Conservation (phyloP, 371 early-diverging fungal genomes). For the Sporodiniella umbellata region DNA sequence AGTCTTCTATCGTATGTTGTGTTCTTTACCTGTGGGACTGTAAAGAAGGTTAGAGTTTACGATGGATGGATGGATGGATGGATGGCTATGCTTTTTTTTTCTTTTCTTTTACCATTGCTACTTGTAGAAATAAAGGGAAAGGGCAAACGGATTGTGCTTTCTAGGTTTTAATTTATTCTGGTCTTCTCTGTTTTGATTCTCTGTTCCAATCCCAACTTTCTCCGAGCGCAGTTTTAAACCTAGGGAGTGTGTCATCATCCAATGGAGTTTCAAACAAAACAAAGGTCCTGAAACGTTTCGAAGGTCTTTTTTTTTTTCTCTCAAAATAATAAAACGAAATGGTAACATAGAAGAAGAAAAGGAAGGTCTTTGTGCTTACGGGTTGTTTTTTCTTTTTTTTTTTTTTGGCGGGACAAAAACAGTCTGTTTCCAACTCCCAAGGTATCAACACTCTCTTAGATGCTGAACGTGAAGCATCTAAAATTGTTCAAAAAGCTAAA, state of each 20-base stretch:
- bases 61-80: conserved; percentile 27
- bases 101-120: conserved; percentile 16
- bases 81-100: too few relatives aligned
- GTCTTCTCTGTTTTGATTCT: neutral
- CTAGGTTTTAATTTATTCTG: neutral
- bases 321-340: neutral
- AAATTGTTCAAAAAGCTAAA: conserved; percentile 90
- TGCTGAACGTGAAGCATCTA: conserved; percentile 81
- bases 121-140: conserved; percentile 21
- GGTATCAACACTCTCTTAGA: conserved; percentile 84
- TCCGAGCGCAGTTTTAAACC: neutral
- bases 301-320: neutral
- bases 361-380: too few relatives aligned
- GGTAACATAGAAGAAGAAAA: neutral
- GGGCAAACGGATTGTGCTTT: conserved; percentile 6
- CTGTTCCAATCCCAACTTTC: neutral
- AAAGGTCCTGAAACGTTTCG: conserved; percentile 2
- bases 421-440: conserved; percentile 74
- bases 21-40: conserved; percentile 32
- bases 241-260: neutral
- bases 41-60: conserved; percentile 2
- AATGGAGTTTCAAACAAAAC: conserved; percentile 1
- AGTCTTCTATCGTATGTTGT: too few relatives aligned
- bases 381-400: neutral
- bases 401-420: neutral